Evolutionary conservation across 768 basidiomycete species (phyloP).

Genomic region (Boletus vinaceobasis): DNA sequence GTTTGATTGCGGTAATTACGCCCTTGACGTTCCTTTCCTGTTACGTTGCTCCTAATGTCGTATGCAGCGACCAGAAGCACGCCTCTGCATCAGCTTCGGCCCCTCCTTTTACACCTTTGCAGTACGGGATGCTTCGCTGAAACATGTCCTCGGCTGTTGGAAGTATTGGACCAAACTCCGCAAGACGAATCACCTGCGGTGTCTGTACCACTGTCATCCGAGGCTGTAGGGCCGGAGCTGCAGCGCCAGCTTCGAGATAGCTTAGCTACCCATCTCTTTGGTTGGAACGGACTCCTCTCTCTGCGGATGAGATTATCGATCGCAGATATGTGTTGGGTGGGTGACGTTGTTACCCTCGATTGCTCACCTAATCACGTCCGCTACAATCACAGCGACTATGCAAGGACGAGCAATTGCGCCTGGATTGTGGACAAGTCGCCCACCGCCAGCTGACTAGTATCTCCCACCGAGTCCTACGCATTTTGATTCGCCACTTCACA

Average conservation of each 20-base stretch:
- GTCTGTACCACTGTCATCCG: slow-evolving; percentile 31
- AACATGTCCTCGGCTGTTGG: slow-evolving; percentile 44
- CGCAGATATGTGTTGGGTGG: slow-evolving; percentile 43
- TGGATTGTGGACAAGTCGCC: slow-evolving; percentile 50
- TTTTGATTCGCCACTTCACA: slow-evolving; percentile 54
- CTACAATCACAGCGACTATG: slow-evolving; percentile 49
- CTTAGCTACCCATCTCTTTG: slow-evolving; percentile 56
- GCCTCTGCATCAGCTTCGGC: slow-evolving; percentile 28
- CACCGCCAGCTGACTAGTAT: slow-evolving; percentile 48
- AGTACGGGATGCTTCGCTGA: slow-evolving; percentile 35
- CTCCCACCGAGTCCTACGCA: slow-evolving; percentile 51
- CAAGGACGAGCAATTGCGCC: slow-evolving; percentile 38
- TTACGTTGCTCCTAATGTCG: slow-evolving; percentile 7
- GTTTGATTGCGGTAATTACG: slow-evolving; percentile 41
- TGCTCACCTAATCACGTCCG: slow-evolving; percentile 14
- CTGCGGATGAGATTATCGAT: slow-evolving; percentile 55
- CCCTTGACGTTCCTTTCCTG: slow-evolving; percentile 1
- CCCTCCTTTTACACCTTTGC: slow-evolving; percentile 34
- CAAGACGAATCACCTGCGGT: slow-evolving; percentile 34
- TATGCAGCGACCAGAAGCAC: slow-evolving; percentile 20
- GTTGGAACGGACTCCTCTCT: slow-evolving; percentile 51
- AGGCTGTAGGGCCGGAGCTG: slow-evolving; percentile 34
- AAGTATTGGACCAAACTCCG: slow-evolving; percentile 35
- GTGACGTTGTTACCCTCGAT: slow-evolving; percentile 11
- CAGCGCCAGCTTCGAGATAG: slow-evolving; percentile 48